Conservation (phyloP, 352 stramenopile genomes). For the Phytophthora constricta region DNA sequence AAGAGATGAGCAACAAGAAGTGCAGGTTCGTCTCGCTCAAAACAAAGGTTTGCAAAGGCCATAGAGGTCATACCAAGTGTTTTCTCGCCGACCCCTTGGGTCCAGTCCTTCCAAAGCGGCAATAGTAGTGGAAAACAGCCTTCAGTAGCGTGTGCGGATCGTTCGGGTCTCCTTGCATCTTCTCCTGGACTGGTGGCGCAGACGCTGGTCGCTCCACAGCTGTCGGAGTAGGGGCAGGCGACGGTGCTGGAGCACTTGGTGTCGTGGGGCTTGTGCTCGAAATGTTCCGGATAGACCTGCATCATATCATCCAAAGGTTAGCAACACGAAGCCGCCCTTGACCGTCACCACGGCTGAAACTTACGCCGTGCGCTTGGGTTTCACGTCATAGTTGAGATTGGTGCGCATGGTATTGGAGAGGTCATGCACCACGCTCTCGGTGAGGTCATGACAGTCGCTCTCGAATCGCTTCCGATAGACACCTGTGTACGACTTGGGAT, state of each 20-base stretch:
- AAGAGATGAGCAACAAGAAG: no score
- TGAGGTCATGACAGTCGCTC: constrained; percentile 51
- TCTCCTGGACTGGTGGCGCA: constrained; percentile 34
- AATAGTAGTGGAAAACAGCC: constrained; percentile 89
- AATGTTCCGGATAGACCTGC: constrained; percentile 12
- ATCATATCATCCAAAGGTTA: constrained; percentile 17
- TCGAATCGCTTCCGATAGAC: constrained; percentile 74
- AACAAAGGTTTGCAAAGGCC: no score
- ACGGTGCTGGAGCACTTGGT: constrained; percentile 9
- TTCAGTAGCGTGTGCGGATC: constrained; percentile 84
- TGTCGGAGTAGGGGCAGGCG: constrained; percentile 5
- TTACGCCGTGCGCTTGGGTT: constrained; percentile 51
- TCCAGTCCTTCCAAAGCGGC: constrained; percentile 79
- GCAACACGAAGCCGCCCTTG: background rate
- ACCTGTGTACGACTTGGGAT: constrained; percentile 72
- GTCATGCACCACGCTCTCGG: constrained; percentile 58
- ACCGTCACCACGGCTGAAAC: constrained; percentile 4
- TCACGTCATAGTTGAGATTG: constrained; percentile 61
- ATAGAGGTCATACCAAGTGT: constrained; percentile 63
- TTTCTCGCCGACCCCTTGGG: constrained; percentile 68
- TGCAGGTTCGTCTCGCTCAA: background rate
- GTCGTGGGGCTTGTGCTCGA: constrained; percentile 6
- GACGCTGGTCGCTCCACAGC: constrained; percentile 24
- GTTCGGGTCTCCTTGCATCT: constrained; percentile 68
- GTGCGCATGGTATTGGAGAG: constrained; percentile 61